Conservation (phyloP, 2,329 filamentous ascomycete genomes). For the Penicillium capsulatum region DNA sequence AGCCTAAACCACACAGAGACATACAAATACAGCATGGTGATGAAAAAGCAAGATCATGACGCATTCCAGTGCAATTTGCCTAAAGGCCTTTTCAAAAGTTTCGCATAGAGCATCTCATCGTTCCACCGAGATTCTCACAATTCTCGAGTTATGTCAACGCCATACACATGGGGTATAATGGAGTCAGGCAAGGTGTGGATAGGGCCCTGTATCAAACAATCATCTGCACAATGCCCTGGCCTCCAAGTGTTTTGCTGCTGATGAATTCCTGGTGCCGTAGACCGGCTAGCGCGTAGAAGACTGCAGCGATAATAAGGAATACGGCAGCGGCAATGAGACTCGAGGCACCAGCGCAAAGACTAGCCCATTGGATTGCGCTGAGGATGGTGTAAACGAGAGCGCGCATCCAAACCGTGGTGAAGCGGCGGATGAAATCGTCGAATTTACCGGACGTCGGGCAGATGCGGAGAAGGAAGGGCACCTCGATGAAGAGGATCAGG, state of each 20-base stretch:
- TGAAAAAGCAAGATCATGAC: constrained; percentile 18
- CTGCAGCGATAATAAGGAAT: constrained; percentile 68
- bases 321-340: constrained; percentile 84
- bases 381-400: constrained; percentile 79
- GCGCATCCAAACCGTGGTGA: constrained; percentile 96
- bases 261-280: constrained; percentile 46
- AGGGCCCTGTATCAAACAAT: constrained; percentile 61
- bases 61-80: constrained; percentile 21
- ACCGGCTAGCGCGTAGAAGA: constrained; percentile 64
- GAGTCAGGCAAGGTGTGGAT: constrained; percentile 2
- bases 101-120: constrained; percentile 20
- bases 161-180: constrained; percentile 1
- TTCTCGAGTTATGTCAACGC: constrained; percentile 2
- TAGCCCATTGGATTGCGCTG: constrained; percentile 80
- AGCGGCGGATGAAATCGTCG: constrained; percentile 81
- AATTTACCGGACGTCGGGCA: constrained; percentile 91
- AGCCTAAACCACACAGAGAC: constrained; percentile 6
- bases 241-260: constrained; percentile 88
- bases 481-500: constrained; percentile 78
- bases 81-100: constrained; percentile 13
- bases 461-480: constrained; percentile 92
- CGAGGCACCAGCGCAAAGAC: constrained; percentile 60
- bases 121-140: constrained; percentile 8
- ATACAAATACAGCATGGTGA: constrained; percentile 22
- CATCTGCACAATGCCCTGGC: constrained; percentile 93